Base-by-base conservation (phyloP, 1,284 basidiomycete genomes). In the Moniliella sp. region DNA sequence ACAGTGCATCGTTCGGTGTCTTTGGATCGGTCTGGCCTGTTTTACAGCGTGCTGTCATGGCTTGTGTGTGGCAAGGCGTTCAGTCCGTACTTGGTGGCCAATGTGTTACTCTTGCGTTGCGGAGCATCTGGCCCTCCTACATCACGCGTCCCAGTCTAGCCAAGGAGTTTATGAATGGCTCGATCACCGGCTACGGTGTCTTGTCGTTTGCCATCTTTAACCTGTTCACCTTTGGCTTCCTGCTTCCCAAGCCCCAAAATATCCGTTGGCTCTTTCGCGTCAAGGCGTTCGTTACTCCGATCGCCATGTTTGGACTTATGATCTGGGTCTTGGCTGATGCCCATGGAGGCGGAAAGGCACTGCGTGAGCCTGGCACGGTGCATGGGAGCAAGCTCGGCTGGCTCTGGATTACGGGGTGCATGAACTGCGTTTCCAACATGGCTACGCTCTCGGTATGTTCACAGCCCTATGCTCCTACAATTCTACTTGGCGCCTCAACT, bases 151-250 rank as follows among this genome's bases (percentile, higher is more conserved):
- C 67, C 19, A n/a, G n/a, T n/a, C n/a, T n/a, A n/a, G n/a, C n/a
- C n/a, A n/a, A n/a, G n/a, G n/a, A n/a, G n/a, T n/a, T n/a, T n/a
- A n/a, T n/a, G n/a, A 78, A 79, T 62, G 63, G 66, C 23, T 65
- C 81, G 18, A 77, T 71, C 10, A 74, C 66, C 28, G 75, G 74
- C 2, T 64, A 67, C 25, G 73, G 76, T 55, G 76, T 77, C 46
- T 63, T 82, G 61, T 72, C 72, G 42, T 86, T 84, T 69, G 75
- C 83, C 66, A 65, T 86, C 40, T 86, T 82, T 66, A 81, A 77
- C 72, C 62, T 81, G 26, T 67, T 81, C 34, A 76, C 73, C 18
- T 66, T 83, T 8, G 76, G 78, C 3, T 71, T 74, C 15, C 75
- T 81, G 41, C 78, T 72, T 72, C 74, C 79, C 37, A 76, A 76